Conservation (phyloP, 179 eudicot genomes). For the Actinidia chinensis region DNA sequence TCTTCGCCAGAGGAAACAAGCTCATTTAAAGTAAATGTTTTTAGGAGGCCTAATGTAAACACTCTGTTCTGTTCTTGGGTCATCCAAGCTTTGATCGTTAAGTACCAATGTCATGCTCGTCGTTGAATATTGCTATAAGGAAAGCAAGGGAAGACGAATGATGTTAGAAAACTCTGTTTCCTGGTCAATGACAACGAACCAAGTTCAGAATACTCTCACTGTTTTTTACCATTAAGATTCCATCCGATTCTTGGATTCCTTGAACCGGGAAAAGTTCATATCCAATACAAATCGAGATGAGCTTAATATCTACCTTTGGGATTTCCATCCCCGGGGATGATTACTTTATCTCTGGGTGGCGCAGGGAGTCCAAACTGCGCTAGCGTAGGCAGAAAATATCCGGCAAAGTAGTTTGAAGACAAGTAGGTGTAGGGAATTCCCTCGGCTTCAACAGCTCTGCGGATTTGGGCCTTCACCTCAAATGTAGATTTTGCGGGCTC, state of each 20-base stretch:
- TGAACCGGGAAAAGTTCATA: background rate
- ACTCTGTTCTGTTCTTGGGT: constrained; percentile 61
- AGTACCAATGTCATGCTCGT: constrained; percentile 50
- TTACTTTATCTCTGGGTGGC: constrained; percentile 73
- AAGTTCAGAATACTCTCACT: background rate
- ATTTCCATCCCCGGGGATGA: constrained; percentile 73
- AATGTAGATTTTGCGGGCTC: constrained; percentile 32
- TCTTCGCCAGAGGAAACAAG: constrained; percentile 61
- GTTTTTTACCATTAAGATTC: background rate
- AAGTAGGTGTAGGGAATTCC: constrained; percentile 55
- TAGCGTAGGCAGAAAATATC: constrained; percentile 54
- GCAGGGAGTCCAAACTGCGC: constrained; percentile 65
- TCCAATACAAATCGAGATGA: background rate
- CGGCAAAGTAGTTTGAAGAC: constrained; percentile 50
- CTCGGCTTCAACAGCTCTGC: constrained; percentile 45
- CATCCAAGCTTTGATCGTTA: constrained; percentile 60
- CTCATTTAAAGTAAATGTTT: constrained; percentile 49
- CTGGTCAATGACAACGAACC: background rate
- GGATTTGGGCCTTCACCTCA: constrained; percentile 32
- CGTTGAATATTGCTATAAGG: constrained; percentile 39
- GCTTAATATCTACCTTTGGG: constrained; percentile 45
- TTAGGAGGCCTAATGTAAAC: constrained; percentile 52
- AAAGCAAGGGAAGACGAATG: background rate
- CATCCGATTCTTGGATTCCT: background rate
- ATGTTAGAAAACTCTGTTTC: background rate